Base-by-base conservation (phyloP, 352 stramenopile species). In the Phytopythium ostracodes region DNA sequence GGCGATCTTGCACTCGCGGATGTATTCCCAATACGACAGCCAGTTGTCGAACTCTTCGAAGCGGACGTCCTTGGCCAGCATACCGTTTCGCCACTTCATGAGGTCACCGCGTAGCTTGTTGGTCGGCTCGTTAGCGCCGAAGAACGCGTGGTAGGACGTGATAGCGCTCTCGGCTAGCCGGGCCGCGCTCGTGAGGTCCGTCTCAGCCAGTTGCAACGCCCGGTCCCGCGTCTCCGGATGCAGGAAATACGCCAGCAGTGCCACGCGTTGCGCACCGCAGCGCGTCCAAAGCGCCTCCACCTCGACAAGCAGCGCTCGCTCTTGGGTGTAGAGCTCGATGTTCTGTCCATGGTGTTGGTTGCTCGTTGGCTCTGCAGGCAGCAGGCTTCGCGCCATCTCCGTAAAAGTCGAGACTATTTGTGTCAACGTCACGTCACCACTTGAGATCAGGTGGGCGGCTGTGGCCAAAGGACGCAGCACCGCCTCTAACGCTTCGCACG, bases 21-120 rank as follows among this genome's bases (percentile, higher is more conserved):
- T 22, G 25, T 53, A 53, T 24, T 53, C 46, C 46, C 46, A 53
- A n/a, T 35, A 53, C 46, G 46, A 53, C 46, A 53, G 46, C 46
- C 46, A 53, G 46, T 53, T 53, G 46, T 53, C 46, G 46, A 53
- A 53, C 46, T 53, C 46, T 35, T 53, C 46, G 24, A 15, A 12
- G 9, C 46, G 46, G n/a, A 53, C 25, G 22, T 53, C 12, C 24
- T 53, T 53, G 46, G 25, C 46, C 24, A 53, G 14, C 25, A 24
- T 35, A 15, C 25, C 46, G 10, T 35, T 53, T 4, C 46, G 46
- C 46, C 46, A 53, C 25, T 53, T 53, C 46, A 53, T 53, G 22
- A 53, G 22, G 24, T 53, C 46, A 9, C 46, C 46, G 24, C 46
- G 46, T 24, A 53, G 46, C 46, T 53, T 53, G 46, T 53, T 53